Percentiles rank a stretch among this genome's conserved stretches.
Evolutionary conservation across 805 yeast species (phyloP).

Genomic region (Spathaspora passalidarum): DNA sequence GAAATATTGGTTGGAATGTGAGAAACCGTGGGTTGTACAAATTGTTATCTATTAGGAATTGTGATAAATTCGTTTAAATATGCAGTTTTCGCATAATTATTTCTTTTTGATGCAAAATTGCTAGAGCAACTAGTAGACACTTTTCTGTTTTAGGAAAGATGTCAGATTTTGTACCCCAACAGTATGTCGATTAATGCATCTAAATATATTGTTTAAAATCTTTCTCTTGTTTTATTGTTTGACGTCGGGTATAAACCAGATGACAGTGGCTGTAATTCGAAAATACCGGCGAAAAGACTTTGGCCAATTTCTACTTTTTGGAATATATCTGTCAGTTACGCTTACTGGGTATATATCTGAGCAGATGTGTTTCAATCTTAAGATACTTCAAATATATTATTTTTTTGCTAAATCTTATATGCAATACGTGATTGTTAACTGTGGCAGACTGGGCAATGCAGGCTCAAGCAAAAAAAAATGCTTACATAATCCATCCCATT

Average conservation of each 20-base stretch:
- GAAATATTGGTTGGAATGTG: background rate
- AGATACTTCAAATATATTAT: too few relatives aligned
- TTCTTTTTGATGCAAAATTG: background rate
- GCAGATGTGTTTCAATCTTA: too few relatives aligned
- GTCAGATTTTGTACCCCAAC: conserved; percentile 1
- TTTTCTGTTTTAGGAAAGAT: background rate
- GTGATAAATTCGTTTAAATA: background rate
- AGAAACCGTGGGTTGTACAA: background rate
- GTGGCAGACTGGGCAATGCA: too few relatives aligned
- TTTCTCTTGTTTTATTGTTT: background rate
- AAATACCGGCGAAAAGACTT: too few relatives aligned
- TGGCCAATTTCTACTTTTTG: too few relatives aligned
- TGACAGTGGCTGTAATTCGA: too few relatives aligned
- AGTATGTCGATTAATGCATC: background rate
- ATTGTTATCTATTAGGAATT: background rate
- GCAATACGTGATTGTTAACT: too few relatives aligned
- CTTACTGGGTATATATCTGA: too few relatives aligned
- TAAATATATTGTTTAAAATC: background rate
- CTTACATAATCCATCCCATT: too few relatives aligned
- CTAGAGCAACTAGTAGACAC: conserved; percentile 1
- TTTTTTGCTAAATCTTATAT: too few relatives aligned
- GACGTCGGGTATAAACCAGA: background rate
- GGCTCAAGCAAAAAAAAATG: too few relatives aligned
- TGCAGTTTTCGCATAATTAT: background rate
- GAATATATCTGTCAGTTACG: too few relatives aligned